phyloP scores from a whole-genome alignment of 768 basidiomycete species.

The Cantharellus anzutake region DNA sequence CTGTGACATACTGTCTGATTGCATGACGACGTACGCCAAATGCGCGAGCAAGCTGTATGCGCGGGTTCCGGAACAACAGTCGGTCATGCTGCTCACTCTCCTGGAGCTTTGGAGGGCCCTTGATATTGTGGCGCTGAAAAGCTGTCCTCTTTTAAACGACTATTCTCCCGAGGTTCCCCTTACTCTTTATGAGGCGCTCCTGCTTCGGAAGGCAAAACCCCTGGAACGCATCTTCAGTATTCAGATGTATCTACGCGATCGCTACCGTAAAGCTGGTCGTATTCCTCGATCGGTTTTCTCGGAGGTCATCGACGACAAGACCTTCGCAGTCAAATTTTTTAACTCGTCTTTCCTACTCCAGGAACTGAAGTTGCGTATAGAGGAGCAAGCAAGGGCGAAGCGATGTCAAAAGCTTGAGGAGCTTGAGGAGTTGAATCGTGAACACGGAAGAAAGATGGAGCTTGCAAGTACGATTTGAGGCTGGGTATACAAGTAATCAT shows the following conservation, averaged over 20 bases:
- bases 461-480: slow-evolving; percentile 14
- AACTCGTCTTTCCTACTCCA: slow-evolving; percentile 11
- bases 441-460: slow-evolving; percentile 10
- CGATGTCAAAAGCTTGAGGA: slow-evolving; percentile 13
- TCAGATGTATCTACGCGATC: slow-evolving; percentile 17
- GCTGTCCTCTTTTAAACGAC: slow-evolving; percentile 22
- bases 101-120: slow-evolving; percentile 32
- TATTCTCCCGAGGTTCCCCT: slow-evolving; percentile 29
- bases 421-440: slow-evolving; percentile 11
- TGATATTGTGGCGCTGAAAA: slow-evolving; percentile 19
- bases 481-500: too few relatives aligned
- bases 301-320: slow-evolving; percentile 4
- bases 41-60: background rate
- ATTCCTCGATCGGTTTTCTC: slow-evolving; percentile 20
- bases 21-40: background rate
- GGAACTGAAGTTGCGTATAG: slow-evolving; percentile 15
- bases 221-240: slow-evolving; percentile 16
- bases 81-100: slow-evolving; percentile 19
- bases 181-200: slow-evolving; percentile 22
- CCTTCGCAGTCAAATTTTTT: slow-evolving; percentile 23
- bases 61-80: background rate
- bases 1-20: background rate
- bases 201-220: slow-evolving; percentile 19
- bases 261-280: slow-evolving; percentile 10
- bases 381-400: slow-evolving; percentile 11